Base-by-base conservation (phyloP, 2,329 filamentous ascomycete genomes). In the Coleophoma cylindrospora region DNA sequence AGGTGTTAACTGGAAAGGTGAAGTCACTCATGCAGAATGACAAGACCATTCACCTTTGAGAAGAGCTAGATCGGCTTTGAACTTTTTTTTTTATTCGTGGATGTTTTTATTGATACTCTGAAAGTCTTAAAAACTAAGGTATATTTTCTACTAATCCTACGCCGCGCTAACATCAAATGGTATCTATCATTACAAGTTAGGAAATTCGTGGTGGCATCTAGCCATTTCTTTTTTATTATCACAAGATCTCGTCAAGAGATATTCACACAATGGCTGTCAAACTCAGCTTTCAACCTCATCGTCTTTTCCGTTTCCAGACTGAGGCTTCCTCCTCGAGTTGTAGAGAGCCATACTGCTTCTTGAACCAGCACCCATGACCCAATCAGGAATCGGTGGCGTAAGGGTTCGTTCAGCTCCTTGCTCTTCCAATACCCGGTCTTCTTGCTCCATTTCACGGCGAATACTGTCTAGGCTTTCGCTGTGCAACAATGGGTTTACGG, bases 321-420 rank as follows among this genome's bases (percentile, higher is more conserved):
- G 45, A n/a, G 50, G 48, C 50, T 50, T 59, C 60, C 50, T 65
- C 57, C 61, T 51, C 53, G 58, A 46, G 59, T 61, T 63, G 54
- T 77, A 77, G 14, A 69, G 71, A n/a, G 68, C 61, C 57, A 79
- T 65, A 59, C 74, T 80, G 22, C 70, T 71, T 50, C 73, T 70
- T 46, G 72, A 66, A n/a, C 77, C 76, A 0, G 76, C 74, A 50
- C 72, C 75, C 50, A 84, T 64, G 34, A 83, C 74, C 74, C 79
- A 84, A 7, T 81, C 79, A 0, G 81, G 81, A 38, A 84, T 80
- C 1, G 80, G 80, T 11, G 81, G 79, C 10, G 79, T 82, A 68
- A 83, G 72, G 37, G 71, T 74, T 70, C 75, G 76, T 74, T 63
- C 61, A 43, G 52, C 40, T 19, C 46, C 53, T 40, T 50, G 48